Evolutionary conservation across 768 basidiomycete species (phyloP), one percentile per base, ranked within the genome.

Genomic region (Gymnopilus dilepis): DNA sequence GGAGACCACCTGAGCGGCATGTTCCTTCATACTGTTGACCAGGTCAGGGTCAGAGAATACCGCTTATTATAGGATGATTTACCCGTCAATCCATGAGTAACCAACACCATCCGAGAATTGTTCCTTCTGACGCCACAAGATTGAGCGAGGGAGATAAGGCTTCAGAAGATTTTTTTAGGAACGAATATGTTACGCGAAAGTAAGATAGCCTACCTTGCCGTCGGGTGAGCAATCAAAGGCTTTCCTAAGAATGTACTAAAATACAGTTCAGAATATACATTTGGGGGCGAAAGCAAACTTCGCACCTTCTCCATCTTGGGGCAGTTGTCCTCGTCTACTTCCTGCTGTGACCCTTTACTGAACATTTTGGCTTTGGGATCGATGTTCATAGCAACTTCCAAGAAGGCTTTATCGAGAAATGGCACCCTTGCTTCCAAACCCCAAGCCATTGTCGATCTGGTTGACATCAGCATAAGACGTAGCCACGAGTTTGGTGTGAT

Each of bases 51-150:
- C 45, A 45, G 6, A 34, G 11, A 31, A 34, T 45, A 12, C 19
- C 28, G 22, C 15, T 26, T 51, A 17, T 38, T 22, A 22, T 8
- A 37, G 13, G n/a, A 30, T 43, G 31, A 65, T 84, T 42, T 69
- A 92, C 92, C 95, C 94, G 69, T 99, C 96, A 70, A 99, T 99
- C 96, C 97, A 98, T 31, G 95, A 96, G 77, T 97, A 98, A 31
- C 97, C 96, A 57, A 97, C 95, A 56, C 97, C 97, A 70, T 99
- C 97, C 1, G 96, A 98, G 80, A 99, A 99, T 70, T 99, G 96
- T 77, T 99, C 97, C 75, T 99, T 99, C 75, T 99, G 97, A 59
- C 97, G 85, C 97, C 97, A 99, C 41, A 99, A 82, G 69, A 99
- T 98, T 15, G 92, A 93, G 59, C 84, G 84, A 12, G 97, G 97